Conservation (phyloP, 2,329 filamentous ascomycete genomes). For the Septoria petroselini region DNA sequence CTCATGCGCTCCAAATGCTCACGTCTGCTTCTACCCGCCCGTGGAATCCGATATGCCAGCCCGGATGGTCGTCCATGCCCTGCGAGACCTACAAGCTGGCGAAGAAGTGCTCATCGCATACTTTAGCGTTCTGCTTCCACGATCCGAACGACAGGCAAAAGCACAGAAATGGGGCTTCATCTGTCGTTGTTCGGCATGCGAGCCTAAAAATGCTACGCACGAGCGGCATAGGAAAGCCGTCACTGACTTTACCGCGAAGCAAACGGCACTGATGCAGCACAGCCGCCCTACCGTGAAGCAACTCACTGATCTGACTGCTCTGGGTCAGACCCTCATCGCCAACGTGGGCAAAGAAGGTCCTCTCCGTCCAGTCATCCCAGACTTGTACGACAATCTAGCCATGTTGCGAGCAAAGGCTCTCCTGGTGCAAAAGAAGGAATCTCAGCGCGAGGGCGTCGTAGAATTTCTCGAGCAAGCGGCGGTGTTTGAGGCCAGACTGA, state of each 20-base stretch:
- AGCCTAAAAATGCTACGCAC: conserved; percentile 4
- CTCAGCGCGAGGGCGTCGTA: conserved; percentile 15
- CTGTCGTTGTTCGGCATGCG: conserved; percentile 25
- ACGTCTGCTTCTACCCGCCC: conserved; percentile 27
- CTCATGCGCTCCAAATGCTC: conserved; percentile 28
- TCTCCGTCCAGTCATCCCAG: conserved; percentile 23
- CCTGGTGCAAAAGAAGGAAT: conserved; percentile 15
- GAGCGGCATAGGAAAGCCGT: conserved; percentile 17
- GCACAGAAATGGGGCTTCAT: conserved; percentile 26
- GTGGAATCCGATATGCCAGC: conserved; percentile 1
- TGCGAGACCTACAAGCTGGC: conserved; percentile 18
- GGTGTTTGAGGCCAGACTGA: conserved; percentile 1
- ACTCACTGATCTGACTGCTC: conserved; percentile 12
- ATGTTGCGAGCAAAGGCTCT: conserved; percentile 24
- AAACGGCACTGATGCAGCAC: conserved; percentile 13
- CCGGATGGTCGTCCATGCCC: conserved; percentile 25
- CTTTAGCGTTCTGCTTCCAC: conserved; percentile 26
- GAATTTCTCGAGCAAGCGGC: background rate
- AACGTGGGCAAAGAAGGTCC: background rate
- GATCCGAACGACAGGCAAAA: conserved; percentile 21
- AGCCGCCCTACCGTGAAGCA: conserved; percentile 7
- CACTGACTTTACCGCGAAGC: conserved; percentile 16
- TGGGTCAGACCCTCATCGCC: conserved; percentile 10
- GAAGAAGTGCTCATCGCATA: conserved; percentile 29
- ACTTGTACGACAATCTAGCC: conserved; percentile 24